Conservation (phyloP, 2,329 filamentous ascomycete genomes). For the Alternaria dauci region DNA sequence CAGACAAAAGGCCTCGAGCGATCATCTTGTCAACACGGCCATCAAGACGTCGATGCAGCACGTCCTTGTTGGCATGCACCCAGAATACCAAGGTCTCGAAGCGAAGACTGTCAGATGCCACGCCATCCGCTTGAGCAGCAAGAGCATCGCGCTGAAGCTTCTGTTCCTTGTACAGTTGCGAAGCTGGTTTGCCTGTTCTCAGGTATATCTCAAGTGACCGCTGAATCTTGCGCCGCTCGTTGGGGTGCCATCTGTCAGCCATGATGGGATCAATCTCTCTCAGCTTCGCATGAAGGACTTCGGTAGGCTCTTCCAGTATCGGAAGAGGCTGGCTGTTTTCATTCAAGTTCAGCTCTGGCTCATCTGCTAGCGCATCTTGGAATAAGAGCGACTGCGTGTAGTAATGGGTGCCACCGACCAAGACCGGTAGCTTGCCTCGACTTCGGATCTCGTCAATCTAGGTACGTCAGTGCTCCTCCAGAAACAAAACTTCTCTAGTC, state of each 20-base stretch:
- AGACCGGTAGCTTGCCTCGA: conserved; percentile 82
- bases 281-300: conserved; percentile 76
- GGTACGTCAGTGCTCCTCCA: conserved; percentile 1
- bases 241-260: conserved; percentile 93
- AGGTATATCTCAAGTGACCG: conserved; percentile 91
- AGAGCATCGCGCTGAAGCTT: conserved; percentile 44
- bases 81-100: conserved; percentile 79
- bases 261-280: conserved; percentile 85
- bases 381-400: conserved; percentile 92
- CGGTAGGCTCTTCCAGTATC: conserved; percentile 75
- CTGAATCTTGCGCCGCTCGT: conserved; percentile 87
- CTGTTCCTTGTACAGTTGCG: conserved; percentile 87
- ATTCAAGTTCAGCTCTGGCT: conserved; percentile 46
- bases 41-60: conserved; percentile 74
- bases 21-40: conserved; percentile 86
- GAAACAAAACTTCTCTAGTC: not conserved
- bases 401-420: conserved; percentile 96
- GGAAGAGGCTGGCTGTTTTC: conserved; percentile 60
- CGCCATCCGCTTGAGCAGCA: conserved; percentile 4
- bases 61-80: conserved; percentile 76
- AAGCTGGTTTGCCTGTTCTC: conserved; percentile 80
- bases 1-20: conserved; percentile 67
- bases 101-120: conserved; percentile 47
- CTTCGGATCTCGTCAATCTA: conserved; percentile 78
- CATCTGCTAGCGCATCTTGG: conserved; percentile 70